phyloP scores from a whole-genome alignment of 192 early-diverging fungal species.

The Allomyces macrogynus region DNA sequence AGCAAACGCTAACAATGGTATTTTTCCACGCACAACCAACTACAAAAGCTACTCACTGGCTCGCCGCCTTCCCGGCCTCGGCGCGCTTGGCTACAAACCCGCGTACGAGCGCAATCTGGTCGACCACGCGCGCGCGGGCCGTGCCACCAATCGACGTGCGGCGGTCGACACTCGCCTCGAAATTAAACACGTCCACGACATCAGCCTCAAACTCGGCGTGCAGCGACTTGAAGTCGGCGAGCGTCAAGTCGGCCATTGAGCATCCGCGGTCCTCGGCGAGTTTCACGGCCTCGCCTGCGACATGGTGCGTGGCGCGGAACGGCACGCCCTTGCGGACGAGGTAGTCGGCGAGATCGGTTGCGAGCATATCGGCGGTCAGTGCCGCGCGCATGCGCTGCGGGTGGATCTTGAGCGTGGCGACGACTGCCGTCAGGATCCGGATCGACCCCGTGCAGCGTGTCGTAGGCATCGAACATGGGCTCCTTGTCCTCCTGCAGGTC shows the following conservation, averaged over 20 bases:
- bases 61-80: no score
- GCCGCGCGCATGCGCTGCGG: slow-evolving; percentile 59
- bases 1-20: no score
- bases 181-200: slow-evolving; percentile 68
- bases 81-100: slow-evolving; percentile 20
- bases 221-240: slow-evolving; percentile 63
- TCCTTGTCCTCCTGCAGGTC: slow-evolving; percentile 99
- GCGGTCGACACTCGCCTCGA: slow-evolving; percentile 74
- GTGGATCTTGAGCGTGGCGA: slow-evolving; percentile 82
- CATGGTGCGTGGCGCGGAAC: slow-evolving; percentile 97
- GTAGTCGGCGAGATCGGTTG: slow-evolving; percentile 96
- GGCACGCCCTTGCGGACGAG: slow-evolving; percentile 93
- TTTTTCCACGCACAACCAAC: no score
- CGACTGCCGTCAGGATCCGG: slow-evolving; percentile 77
- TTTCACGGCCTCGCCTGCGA: slow-evolving; percentile 83
- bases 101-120: slow-evolving; percentile 63
- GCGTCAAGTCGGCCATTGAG: slow-evolving; percentile 49
- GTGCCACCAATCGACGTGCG: slow-evolving; percentile 79
- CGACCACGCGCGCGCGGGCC: slow-evolving; percentile 46
- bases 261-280: slow-evolving; percentile 69
- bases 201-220: slow-evolving; percentile 72
- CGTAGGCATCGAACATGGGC: slow-evolving; percentile 87
- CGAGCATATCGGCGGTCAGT: slow-evolving; percentile 84
- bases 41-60: no score
- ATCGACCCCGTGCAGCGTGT: slow-evolving; percentile 74